phyloP scores from a whole-genome alignment of 2,329 filamentous ascomycete genomes.

The Trichoderma cornu-damae region DNA sequence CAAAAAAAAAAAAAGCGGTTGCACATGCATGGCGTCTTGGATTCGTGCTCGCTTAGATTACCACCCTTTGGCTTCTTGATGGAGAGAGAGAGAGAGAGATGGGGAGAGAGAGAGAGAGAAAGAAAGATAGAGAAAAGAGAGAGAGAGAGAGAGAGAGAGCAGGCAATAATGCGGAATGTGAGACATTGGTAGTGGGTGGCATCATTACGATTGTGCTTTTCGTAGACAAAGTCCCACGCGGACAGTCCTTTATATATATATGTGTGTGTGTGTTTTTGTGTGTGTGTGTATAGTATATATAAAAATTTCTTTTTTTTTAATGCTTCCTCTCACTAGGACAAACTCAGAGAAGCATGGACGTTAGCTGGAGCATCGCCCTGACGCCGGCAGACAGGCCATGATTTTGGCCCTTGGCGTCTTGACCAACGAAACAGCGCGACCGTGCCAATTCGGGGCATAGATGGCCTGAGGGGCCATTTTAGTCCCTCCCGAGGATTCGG shows the following conservation, averaged over 20 bases:
- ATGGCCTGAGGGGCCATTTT: conserved; percentile 26
- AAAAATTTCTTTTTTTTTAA: not conserved
- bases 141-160: no score
- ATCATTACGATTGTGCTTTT: not conserved
- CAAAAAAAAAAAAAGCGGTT: not conserved
- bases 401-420: conserved; percentile 11
- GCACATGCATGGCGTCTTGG: not conserved
- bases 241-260: no score
- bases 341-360: conserved; percentile 15
- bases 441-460: conserved; percentile 21
- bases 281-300: no score
- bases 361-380: conserved; percentile 16
- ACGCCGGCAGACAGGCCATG: conserved; percentile 16
- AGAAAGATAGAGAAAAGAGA: no score
- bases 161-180: not conserved
- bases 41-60: conserved; percentile 1
- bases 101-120: no score
- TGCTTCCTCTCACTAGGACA: conserved; percentile 7
- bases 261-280: no score
- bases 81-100: no score
- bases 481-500: conserved; percentile 38
- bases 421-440: conserved; percentile 25
- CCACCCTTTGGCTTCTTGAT: not conserved
- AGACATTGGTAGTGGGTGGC: not conserved
- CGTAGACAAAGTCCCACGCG: not conserved